These are phyloP conservation scores for Kodamaea hsintzibuensis DNA, from an alignment of 805 yeast species.

Conservation along the genomic window DNA sequence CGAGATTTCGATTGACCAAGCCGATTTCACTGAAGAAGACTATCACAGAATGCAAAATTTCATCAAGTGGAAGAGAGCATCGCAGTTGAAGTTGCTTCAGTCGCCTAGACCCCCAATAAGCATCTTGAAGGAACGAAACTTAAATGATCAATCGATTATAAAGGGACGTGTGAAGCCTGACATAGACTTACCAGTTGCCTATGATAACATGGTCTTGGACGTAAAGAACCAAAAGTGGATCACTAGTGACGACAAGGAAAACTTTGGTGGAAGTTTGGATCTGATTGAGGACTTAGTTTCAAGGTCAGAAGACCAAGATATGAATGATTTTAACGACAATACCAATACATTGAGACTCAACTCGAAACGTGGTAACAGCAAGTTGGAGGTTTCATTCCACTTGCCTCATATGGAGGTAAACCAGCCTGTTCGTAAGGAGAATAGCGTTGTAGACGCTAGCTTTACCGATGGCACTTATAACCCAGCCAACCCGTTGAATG, in stretches of 20 bases:
- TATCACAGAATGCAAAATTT: conserved; percentile 19
- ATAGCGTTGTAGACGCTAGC: not conserved
- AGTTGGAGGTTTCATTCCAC: conserved; percentile 43
- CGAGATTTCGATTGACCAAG: conserved; percentile 22
- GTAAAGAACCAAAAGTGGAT: conserved; percentile 23
- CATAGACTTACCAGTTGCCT: conserved; percentile 31
- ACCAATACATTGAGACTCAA: not conserved
- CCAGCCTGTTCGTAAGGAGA: not conserved
- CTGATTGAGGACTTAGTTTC: conserved; percentile 39
- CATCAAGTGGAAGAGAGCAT: conserved; percentile 39
- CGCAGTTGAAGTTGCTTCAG: conserved; percentile 31
- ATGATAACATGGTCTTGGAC: conserved; percentile 31
- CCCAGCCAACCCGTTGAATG: conserved; percentile 5
- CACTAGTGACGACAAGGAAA: conserved; percentile 23
- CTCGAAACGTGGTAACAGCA: conserved; percentile 15
- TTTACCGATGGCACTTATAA: not conserved
- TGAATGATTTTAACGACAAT: conserved; percentile 4
- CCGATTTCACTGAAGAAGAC: conserved; percentile 21
- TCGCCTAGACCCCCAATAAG: conserved; percentile 12
- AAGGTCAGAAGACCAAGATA: conserved; percentile 11
- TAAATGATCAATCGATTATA: conserved; percentile 11
- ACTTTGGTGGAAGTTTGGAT: conserved; percentile 31
- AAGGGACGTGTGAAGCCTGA: conserved; percentile 40
- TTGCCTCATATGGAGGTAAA: conserved; percentile 26
- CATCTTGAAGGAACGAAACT: conserved; percentile 11